Evolutionary conservation across 2,329 filamentous ascomycete genomes (phyloP), one percentile per base, ranked within the genome.

Genomic region (Thielaviopsis populi): DNA sequence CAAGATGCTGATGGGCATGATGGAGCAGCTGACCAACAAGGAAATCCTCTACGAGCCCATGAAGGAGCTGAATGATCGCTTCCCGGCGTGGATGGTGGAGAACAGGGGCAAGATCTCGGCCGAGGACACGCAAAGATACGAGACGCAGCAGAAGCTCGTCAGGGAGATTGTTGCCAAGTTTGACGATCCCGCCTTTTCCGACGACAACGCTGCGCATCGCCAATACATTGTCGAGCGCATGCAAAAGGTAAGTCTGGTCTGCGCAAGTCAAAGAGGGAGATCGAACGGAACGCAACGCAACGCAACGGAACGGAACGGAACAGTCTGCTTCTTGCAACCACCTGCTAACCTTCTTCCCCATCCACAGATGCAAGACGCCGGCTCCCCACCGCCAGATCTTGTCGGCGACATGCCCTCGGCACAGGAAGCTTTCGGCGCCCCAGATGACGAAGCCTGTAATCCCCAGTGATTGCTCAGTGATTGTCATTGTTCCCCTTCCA

Each of bases 21-120:
- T 99, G 92, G 90, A 97, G 76, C 91, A 99, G 74, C 80, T 99
- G 67, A 97, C 94, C 2, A 96, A 95, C 74, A 97, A 96, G 78
- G 94, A 97, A 69, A 96, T 99, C 67, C 76, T 99, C 61, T 97
- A 97, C 73, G 92, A 99, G 76, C 94, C 94, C 1, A 96, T 99
- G 91, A 96, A 96, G 77, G 94, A 99, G 75, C 78, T 99, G 59
- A 78, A 95, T 73, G 87, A 89, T 62, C 97, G 96, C 74, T 99
- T 94, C 71, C 92, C 91, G 0, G 84, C 76, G 1, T 99, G 94
- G 92, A 80, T 99, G 73, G 81, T 82, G 70, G 86, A 88, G 75
- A 92, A 96, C 73, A 79, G 79, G 69, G 80, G 76, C 48, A 83
- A 78, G 27, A 85, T 84, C 61, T 75, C 85, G 1, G 74, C 80